Evolutionary conservation across 2,329 filamentous ascomycete genomes (phyloP).

Genomic region (Sarocladium oryzae): DNA sequence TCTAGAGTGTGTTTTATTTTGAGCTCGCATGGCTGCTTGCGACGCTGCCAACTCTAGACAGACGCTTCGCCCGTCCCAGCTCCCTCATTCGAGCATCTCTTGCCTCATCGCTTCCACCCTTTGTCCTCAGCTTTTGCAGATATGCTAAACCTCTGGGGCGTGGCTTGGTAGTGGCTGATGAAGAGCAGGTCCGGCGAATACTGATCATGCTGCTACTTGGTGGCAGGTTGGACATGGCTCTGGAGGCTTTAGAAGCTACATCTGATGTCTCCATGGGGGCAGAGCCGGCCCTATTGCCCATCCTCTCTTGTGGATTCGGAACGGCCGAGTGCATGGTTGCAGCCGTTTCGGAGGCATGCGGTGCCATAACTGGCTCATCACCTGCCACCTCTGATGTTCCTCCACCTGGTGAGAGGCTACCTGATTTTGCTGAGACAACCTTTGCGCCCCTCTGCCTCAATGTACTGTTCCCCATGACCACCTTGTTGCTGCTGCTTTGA

Average conservation of each 20-base stretch:
- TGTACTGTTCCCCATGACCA: background rate
- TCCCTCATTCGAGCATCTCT: conserved; percentile 4
- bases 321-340: background rate
- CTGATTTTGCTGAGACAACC: background rate
- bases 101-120: background rate
- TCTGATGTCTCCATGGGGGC: background rate
- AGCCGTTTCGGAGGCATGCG: background rate
- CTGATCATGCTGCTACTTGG: background rate
- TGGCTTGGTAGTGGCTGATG: background rate
- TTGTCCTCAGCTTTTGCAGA: background rate
- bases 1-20: background rate
- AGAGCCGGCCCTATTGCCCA: background rate
- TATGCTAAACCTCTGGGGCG: background rate
- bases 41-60: background rate
- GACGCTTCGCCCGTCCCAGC: background rate
- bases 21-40: conserved; percentile 4
- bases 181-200: background rate
- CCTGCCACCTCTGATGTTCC: too few species aligned
- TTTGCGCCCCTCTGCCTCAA: background rate
- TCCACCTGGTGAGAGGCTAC: background rate
- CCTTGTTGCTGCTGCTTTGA: background rate
- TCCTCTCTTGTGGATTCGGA: background rate
- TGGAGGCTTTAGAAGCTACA: background rate
- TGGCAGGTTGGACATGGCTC: background rate
- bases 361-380: background rate